Percentiles rank a stretch among this genome's conserved stretches.
Evolutionary conservation across 345 rosid species (phyloP).

Genomic region (Camelina neglecta): DNA sequence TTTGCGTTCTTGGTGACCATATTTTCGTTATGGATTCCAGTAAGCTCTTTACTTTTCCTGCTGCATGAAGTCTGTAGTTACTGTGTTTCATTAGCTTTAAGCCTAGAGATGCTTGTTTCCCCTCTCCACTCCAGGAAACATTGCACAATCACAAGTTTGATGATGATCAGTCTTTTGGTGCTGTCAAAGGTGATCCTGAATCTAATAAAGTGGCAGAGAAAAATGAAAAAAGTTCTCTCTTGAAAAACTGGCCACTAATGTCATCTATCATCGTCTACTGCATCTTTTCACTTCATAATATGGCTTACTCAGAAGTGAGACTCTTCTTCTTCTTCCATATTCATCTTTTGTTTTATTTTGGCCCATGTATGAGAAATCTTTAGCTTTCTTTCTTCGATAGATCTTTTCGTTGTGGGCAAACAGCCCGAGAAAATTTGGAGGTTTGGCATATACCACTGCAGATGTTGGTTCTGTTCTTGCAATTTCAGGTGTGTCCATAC

Average conservation of each 20-base stretch:
- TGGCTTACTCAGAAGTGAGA: conserved; percentile 90
- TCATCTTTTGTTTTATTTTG: conserved; percentile 15
- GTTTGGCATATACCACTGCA: conserved; percentile 66
- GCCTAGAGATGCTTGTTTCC: conserved; percentile 28
- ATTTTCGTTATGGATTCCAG: conserved; percentile 72
- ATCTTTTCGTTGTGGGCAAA: conserved; percentile 91
- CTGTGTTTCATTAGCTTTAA: conserved; percentile 8
- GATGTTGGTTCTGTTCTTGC: conserved; percentile 82
- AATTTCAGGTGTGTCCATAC: conserved; percentile 60
- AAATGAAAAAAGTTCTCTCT: conserved; percentile 48
- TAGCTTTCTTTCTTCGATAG: conserved; percentile 41
- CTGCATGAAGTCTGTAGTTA: not conserved
- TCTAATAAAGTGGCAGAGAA: conserved; percentile 35
- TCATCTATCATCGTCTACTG: conserved; percentile 89
- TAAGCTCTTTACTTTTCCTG: conserved; percentile 38
- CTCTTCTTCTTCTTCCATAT: conserved; percentile 5
- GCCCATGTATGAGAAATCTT: not conserved
- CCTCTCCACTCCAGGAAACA: conserved; percentile 64
- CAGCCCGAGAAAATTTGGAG: conserved; percentile 73
- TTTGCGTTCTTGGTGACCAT: conserved; percentile 69
- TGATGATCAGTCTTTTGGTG: conserved; percentile 49
- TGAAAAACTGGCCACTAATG: conserved; percentile 86
- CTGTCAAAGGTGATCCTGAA: conserved; percentile 50
- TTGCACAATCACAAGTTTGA: conserved; percentile 61
- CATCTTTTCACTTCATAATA: conserved; percentile 85